phyloP scores from a whole-genome alignment of 768 basidiomycete genomes.

The Leccinum boreale region DNA sequence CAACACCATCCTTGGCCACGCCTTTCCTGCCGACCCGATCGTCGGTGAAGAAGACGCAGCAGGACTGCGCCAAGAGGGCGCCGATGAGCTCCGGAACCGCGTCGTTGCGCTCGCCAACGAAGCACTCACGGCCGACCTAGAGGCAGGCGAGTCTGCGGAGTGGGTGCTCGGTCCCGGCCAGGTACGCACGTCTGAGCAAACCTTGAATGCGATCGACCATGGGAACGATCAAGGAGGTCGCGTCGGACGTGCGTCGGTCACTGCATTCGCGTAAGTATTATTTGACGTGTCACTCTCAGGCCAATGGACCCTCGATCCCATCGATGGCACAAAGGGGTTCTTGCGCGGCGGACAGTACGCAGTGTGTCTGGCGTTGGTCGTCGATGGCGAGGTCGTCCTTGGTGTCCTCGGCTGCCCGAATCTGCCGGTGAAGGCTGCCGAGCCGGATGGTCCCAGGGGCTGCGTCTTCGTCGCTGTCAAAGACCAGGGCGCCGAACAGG shows the following conservation, averaged over 20 bases:
- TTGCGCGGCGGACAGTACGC: constrained; percentile 91
- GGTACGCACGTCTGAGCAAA: constrained; percentile 41
- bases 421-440: constrained; percentile 55
- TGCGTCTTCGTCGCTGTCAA: constrained; percentile 87
- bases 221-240: constrained; percentile 73
- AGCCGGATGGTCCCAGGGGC: constrained; percentile 63
- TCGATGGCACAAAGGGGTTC: constrained; percentile 94
- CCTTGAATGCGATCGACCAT: constrained; percentile 77
- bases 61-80: constrained; percentile 54
- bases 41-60: constrained; percentile 85
- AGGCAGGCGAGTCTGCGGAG: constrained; percentile 49
- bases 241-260: constrained; percentile 55
- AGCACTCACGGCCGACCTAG: constrained; percentile 55
- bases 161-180: constrained; percentile 74
- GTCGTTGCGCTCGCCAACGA: constrained; percentile 84
- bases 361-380: constrained; percentile 82
- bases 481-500: constrained; percentile 81
- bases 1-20: constrained; percentile 67
- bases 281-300: constrained; percentile 37
- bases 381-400: constrained; percentile 73
- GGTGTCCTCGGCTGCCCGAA: constrained; percentile 95
- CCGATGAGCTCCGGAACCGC: constrained; percentile 46
- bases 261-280: background rate
- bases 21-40: constrained; percentile 84
- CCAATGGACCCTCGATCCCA: constrained; percentile 86